phyloP scores from a whole-genome alignment of 2,329 filamentous ascomycete genomes.

The Exophiala phaeomuriformis region DNA sequence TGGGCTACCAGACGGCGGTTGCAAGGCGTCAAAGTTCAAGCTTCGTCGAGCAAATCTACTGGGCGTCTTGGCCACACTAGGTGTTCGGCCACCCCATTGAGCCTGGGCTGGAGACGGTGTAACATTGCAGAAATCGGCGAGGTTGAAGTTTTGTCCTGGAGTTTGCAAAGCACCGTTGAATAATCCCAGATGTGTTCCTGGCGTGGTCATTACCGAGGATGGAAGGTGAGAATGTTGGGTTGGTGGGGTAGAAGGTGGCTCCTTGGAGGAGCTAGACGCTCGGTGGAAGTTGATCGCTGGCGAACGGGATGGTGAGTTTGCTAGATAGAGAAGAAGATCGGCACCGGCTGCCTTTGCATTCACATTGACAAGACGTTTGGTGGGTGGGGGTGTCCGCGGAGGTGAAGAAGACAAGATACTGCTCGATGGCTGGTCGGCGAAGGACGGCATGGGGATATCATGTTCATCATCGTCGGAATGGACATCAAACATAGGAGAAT shows the following conservation, averaged over 20 bases:
- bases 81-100: conserved; percentile 59
- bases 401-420: conserved; percentile 65
- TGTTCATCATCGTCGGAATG: conserved; percentile 67
- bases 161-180: conserved; percentile 75
- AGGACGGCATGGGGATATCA: conserved; percentile 68
- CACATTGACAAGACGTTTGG: conserved; percentile 41
- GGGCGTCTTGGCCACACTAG: conserved; percentile 60
- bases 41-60: conserved; percentile 63
- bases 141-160: conserved; percentile 80
- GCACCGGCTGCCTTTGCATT: conserved; percentile 69
- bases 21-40: conserved; percentile 74
- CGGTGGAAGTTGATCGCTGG: conserved; percentile 54
- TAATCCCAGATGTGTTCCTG: conserved; percentile 57
- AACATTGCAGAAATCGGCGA: conserved; percentile 95
- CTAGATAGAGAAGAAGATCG: conserved; percentile 73
- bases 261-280: conserved; percentile 43
- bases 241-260: conserved; percentile 69
- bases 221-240: conserved; percentile 52
- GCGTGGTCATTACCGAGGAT: conserved; percentile 48
- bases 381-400: conserved; percentile 69
- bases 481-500: conserved; percentile 31
- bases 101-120: conserved; percentile 91
- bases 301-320: conserved; percentile 68
- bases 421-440: conserved; percentile 43
- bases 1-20: conserved; percentile 42